Percentiles rank a stretch among this genome's conserved stretches.
phyloP scores from a whole-genome alignment of 345 rosid genomes.

The Geranium rotundifolium region DNA sequence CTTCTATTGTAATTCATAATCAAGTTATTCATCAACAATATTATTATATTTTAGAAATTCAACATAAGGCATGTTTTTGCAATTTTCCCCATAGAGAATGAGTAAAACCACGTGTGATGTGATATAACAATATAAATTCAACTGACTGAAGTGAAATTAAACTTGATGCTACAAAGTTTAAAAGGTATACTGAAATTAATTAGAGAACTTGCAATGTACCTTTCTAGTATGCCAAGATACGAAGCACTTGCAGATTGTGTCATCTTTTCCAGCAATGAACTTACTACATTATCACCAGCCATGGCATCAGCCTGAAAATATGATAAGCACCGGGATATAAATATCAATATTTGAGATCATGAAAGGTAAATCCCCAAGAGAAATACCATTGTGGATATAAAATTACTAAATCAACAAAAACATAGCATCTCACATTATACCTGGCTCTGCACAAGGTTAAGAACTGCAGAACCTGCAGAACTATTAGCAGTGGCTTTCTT shows the following conservation, averaged over 20 bases:
- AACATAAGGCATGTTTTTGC: too few species aligned
- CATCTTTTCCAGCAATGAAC: conserved; percentile 92
- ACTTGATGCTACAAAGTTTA: not conserved
- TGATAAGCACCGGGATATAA: conserved; percentile 17
- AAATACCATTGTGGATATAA: too few species aligned
- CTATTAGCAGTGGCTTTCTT: conserved; percentile 69
- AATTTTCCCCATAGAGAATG: not conserved
- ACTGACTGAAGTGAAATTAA: not conserved
- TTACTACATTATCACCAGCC: conserved; percentile 94
- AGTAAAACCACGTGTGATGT: conserved; percentile 4
- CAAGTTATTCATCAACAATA: too few species aligned
- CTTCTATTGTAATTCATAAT: too few species aligned
- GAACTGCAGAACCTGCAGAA: conserved; percentile 77
- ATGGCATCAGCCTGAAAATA: conserved; percentile 70
- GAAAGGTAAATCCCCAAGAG: not conserved
- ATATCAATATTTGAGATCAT: conserved; percentile 1
- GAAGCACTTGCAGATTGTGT: conserved; percentile 91
- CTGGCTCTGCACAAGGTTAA: conserved; percentile 95
- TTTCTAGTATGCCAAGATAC: conserved; percentile 85
- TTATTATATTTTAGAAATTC: too few species aligned
- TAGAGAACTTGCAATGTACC: conserved; percentile 24
- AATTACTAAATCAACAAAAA: not conserved
- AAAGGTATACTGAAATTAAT: not conserved
- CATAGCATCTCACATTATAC: conserved; percentile 17
- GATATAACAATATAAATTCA: not conserved